phyloP scores from a whole-genome alignment of 441 rosid genomes.

The Jatropha podagrica region DNA sequence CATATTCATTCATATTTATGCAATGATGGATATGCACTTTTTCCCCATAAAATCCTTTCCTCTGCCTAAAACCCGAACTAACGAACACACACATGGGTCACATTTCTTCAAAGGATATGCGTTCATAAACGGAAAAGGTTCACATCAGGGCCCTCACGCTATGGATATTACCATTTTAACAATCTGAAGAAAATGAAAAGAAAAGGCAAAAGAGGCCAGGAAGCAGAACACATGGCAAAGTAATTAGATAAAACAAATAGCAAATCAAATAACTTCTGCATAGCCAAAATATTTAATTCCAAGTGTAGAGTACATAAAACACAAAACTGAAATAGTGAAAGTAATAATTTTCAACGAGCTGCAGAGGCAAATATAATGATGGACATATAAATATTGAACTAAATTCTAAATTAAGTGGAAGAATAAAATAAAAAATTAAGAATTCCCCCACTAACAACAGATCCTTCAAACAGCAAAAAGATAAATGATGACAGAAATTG shows the following conservation, averaged over 20 bases:
- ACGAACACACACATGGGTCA: background rate
- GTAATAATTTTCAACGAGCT: slow-evolving; percentile 1
- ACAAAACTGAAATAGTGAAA: background rate
- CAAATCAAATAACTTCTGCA: background rate
- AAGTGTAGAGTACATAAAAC: background rate
- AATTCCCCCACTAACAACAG: background rate
- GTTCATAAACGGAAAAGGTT: background rate
- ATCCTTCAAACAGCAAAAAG: background rate
- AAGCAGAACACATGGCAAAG: background rate
- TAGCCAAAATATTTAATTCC: background rate
- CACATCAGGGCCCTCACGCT: background rate
- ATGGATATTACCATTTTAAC: background rate
- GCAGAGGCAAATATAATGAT: background rate
- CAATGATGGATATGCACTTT: background rate
- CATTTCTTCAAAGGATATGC: background rate
- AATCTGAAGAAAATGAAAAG: too few species aligned
- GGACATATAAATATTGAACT: background rate
- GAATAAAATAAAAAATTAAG: background rate
- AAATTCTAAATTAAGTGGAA: background rate
- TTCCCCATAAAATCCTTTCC: background rate
- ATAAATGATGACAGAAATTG: background rate
- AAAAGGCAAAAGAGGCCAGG: background rate
- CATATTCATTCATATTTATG: background rate
- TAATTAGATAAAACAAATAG: background rate
- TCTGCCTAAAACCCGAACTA: background rate